Evolutionary conservation across 345 rosid genomes (phyloP).

Genomic region (Ailanthus altissimus): DNA sequence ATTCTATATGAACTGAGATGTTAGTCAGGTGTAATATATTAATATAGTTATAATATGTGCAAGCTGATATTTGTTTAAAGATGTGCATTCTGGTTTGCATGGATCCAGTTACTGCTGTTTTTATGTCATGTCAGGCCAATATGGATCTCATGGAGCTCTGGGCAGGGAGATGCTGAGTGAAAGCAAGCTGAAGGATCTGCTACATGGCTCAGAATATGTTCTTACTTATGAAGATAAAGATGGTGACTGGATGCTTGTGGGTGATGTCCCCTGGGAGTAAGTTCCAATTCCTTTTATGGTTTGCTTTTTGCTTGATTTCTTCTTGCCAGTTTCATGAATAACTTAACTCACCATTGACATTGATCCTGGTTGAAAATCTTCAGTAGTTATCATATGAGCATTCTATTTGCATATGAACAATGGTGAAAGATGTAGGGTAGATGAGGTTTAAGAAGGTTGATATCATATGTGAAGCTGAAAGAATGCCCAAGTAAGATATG

Average conservation of each 20-base stretch:
- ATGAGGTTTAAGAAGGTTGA: neutral
- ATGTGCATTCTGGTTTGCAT: conserved; percentile 20
- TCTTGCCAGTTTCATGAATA: neutral
- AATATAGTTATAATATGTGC: conserved; percentile 5
- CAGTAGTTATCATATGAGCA: neutral
- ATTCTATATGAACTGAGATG: neutral
- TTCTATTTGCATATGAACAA: neutral
- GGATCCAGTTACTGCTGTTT: conserved; percentile 33
- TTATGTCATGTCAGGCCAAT: conserved; percentile 45
- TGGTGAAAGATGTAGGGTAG: neutral
- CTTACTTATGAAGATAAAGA: conserved; percentile 70
- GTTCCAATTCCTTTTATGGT: conserved; percentile 25
- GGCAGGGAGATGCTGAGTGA: conserved; percentile 57
- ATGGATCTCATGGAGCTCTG: conserved; percentile 47
- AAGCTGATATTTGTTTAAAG: conserved; percentile 18
- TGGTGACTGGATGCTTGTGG: conserved; percentile 80
- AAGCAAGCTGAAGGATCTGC: conserved; percentile 56
- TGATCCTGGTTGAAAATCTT: neutral
- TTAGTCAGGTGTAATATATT: neutral
- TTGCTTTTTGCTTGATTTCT: neutral
- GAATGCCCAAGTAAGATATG: neutral
- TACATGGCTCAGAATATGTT: conserved; percentile 65
- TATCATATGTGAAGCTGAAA: neutral
- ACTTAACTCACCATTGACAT: neutral
- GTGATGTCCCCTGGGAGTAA: conserved; percentile 84